Conservation (phyloP, 768 basidiomycete species). For the Boletus bicolor region DNA sequence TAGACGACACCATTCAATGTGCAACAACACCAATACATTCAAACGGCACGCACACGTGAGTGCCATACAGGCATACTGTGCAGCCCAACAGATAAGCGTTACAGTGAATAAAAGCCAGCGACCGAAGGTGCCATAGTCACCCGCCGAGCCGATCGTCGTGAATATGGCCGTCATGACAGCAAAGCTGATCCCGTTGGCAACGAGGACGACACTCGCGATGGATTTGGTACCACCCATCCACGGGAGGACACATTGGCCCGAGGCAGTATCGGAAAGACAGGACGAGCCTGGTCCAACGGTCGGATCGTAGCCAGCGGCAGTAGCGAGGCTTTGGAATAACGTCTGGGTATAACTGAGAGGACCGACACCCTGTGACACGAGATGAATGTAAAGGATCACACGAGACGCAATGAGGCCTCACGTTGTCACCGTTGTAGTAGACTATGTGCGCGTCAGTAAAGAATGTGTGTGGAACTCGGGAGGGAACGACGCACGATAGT, state of each 20-base stretch:
- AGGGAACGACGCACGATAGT: slow-evolving; percentile 49
- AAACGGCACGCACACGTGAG: slow-evolving; percentile 52
- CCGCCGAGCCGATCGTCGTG: slow-evolving; percentile 62
- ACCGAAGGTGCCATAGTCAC: slow-evolving; percentile 50
- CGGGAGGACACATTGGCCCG: slow-evolving; percentile 74
- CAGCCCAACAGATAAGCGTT: slow-evolving; percentile 75
- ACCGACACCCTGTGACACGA: slow-evolving; percentile 54
- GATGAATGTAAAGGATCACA: not conserved
- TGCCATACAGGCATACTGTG: slow-evolving; percentile 75
- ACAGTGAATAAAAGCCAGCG: slow-evolving; percentile 72
- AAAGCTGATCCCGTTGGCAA: slow-evolving; percentile 75
- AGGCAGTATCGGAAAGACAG: slow-evolving; percentile 53
- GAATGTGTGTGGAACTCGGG: not conserved
- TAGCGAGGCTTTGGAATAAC: slow-evolving; percentile 68
- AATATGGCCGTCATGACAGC: slow-evolving; percentile 79
- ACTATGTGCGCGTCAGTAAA: slow-evolving; percentile 39
- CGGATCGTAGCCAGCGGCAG: slow-evolving; percentile 73
- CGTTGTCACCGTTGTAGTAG: slow-evolving; percentile 81
- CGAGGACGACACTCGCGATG: slow-evolving; percentile 71
- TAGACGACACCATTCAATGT: slow-evolving; percentile 22
- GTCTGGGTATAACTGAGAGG: slow-evolving; percentile 69
- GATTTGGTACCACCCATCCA: slow-evolving; percentile 73
- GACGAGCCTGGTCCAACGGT: slow-evolving; percentile 65
- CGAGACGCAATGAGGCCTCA: slow-evolving; percentile 26
- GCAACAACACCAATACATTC: not conserved